Evolutionary conservation across 345 rosid genomes (phyloP).

Genomic region (Acer negundo): DNA sequence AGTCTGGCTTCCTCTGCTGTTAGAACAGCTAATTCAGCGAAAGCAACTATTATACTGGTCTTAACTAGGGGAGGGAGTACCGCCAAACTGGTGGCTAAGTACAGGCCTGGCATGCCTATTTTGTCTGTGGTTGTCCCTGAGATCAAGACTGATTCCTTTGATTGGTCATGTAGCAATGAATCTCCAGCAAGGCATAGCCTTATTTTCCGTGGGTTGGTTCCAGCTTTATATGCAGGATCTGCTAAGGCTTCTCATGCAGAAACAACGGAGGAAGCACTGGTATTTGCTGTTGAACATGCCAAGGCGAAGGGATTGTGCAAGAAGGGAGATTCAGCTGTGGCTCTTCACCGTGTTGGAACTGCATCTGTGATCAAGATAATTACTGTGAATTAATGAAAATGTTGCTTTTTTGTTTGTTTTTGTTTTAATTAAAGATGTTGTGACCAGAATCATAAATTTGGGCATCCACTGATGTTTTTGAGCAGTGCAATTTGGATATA

Average conservation of each 20-base stretch:
- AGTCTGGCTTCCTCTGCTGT: constrained; percentile 93
- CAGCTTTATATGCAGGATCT: constrained; percentile 81
- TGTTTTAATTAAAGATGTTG: neutral
- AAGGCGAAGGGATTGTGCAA: constrained; percentile 71
- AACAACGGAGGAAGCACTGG: constrained; percentile 92
- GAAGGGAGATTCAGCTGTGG: constrained; percentile 85
- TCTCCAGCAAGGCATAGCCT: constrained; percentile 96
- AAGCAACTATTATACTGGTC: constrained; percentile 80
- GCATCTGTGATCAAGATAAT: constrained; percentile 95
- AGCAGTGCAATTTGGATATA: neutral
- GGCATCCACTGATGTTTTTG: neutral
- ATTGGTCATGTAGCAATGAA: constrained; percentile 91
- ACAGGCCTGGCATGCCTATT: constrained; percentile 91
- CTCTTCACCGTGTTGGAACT: constrained; percentile 84
- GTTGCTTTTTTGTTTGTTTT: neutral
- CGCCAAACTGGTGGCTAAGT: constrained; percentile 92
- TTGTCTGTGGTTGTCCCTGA: constrained; percentile 90
- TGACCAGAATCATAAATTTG: constrained; percentile 3
- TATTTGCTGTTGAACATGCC: constrained; percentile 68
- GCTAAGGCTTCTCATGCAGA: constrained; percentile 87
- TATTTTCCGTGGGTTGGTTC: constrained; percentile 83
- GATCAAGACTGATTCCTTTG: constrained; percentile 79
- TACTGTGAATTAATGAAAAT: constrained; percentile 65
- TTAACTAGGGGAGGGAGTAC: constrained; percentile 96
- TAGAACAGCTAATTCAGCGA: constrained; percentile 84